phyloP scores from a whole-genome alignment of 768 basidiomycete species.

The Neoboletus brunneissimus region DNA sequence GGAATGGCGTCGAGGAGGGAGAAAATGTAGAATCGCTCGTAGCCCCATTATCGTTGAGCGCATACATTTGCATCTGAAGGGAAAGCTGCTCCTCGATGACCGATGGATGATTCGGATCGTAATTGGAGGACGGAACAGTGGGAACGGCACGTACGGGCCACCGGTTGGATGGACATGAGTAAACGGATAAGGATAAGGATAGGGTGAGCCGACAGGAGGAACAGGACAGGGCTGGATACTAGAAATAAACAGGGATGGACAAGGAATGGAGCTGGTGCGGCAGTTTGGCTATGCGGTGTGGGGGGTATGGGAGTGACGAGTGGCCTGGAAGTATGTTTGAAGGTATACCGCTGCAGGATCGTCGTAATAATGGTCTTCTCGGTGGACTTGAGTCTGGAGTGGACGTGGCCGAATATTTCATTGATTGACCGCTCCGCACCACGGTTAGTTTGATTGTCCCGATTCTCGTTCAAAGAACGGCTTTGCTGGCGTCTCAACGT shows the following conservation, averaged over 20 bases:
- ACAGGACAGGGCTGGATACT: constrained; percentile 53
- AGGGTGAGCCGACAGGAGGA: constrained; percentile 67
- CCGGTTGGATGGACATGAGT: constrained; percentile 58
- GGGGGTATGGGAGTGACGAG: constrained; percentile 78
- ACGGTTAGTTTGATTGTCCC: constrained; percentile 22
- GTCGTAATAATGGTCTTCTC: constrained; percentile 62
- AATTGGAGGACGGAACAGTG: constrained; percentile 40
- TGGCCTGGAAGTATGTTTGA: constrained; percentile 54
- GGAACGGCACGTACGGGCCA: constrained; percentile 39
- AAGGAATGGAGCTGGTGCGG: constrained; percentile 73
- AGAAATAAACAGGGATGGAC: constrained; percentile 62
- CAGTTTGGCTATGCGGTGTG: constrained; percentile 72
- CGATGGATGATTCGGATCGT: constrained; percentile 43
- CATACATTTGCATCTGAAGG: constrained; percentile 75
- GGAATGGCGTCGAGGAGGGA: constrained; percentile 73
- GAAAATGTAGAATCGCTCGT: constrained; percentile 75
- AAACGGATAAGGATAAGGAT: constrained; percentile 77
- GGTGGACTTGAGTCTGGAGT: constrained; percentile 40
- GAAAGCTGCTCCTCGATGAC: constrained; percentile 68
- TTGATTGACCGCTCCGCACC: constrained; percentile 21
- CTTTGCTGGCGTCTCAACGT: constrained; percentile 20
- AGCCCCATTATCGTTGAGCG: constrained; percentile 61
- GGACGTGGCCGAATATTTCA: constrained; percentile 36
- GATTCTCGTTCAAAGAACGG: constrained; percentile 17
- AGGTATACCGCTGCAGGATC: constrained; percentile 60